A percentile compares a stretch with the other conserved stretches of the same genome.
These are phyloP conservation scores for Avena sativa DNA, from an alignment of 176 grass and related monocot species.

Conservation along the genomic window DNA sequence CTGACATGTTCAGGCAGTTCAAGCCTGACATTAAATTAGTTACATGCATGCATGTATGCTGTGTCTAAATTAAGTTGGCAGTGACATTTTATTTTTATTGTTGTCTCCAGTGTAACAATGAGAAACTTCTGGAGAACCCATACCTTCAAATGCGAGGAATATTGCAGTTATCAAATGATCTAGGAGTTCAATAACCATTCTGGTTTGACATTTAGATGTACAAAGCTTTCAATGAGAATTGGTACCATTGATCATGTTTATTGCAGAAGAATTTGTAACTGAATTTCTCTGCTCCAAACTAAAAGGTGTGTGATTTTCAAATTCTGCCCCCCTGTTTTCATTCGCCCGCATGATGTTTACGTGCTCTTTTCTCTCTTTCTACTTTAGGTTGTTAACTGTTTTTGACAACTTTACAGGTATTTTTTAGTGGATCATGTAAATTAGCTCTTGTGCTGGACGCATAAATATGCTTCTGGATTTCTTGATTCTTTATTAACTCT, in stretches of 20 bases:
- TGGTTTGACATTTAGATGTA: slow-evolving; percentile 34
- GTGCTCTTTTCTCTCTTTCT: not conserved
- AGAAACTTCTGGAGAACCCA: slow-evolving; percentile 99
- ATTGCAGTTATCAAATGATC: slow-evolving; percentile 86
- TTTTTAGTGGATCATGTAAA: slow-evolving; percentile 65
- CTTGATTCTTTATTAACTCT: slow-evolving; percentile 60
- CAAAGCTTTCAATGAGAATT: slow-evolving; percentile 40
- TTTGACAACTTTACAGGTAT: slow-evolving; percentile 52
- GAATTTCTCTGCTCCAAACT: slow-evolving; percentile 39
- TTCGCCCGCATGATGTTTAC: not conserved
- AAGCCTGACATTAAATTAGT: not conserved
- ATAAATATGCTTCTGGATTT: slow-evolving; percentile 59
- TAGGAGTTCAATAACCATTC: slow-evolving; percentile 68
- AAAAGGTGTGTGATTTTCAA: slow-evolving; percentile 31
- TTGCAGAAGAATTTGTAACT: slow-evolving; percentile 45
- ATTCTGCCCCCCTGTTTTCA: not conserved
- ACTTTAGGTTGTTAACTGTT: not conserved
- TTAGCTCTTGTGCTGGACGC: slow-evolving; percentile 48
- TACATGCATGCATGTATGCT: slow-evolving; percentile 16
- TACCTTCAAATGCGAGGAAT: slow-evolving; percentile 99
- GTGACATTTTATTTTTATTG: slow-evolving; percentile 35
- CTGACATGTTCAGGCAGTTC: slow-evolving; percentile 26
- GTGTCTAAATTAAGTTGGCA: slow-evolving; percentile 18
- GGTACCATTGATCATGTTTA: slow-evolving; percentile 41
- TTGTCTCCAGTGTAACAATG: slow-evolving; percentile 85